These are phyloP conservation scores for Meripilus lineatus DNA, from an alignment of 1,284 basidiomycete species.

Conservation along the genomic window DNA sequence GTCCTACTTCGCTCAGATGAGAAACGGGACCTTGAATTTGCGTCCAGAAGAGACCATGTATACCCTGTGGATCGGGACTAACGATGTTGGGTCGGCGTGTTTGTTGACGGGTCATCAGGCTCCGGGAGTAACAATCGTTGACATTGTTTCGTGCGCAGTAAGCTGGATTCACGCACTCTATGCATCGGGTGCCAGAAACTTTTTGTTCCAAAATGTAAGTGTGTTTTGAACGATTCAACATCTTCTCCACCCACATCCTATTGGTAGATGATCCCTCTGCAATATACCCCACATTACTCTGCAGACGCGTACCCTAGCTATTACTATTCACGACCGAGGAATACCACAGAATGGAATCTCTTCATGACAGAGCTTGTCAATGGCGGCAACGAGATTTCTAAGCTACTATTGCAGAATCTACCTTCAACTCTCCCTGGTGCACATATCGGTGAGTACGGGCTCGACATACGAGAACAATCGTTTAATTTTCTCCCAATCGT, in stretches of 20 bases:
- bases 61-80: conserved; percentile 49
- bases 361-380: conserved; percentile 32
- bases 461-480: neutral
- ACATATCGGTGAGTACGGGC: conserved; percentile 28
- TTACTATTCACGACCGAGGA: conserved; percentile 30
- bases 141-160: conserved; percentile 37
- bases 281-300: conserved; percentile 29
- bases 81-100: conserved; percentile 36
- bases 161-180: conserved; percentile 36
- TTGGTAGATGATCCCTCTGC: conserved; percentile 29
- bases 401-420: conserved; percentile 27
- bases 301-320: conserved; percentile 30
- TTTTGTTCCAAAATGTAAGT: conserved; percentile 44
- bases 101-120: conserved; percentile 34
- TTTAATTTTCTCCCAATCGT: neutral
- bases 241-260: neutral
- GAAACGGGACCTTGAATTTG: conserved; percentile 23
- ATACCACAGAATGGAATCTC: conserved; percentile 36
- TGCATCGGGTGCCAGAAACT: conserved; percentile 39
- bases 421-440: conserved; percentile 30
- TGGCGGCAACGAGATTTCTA: conserved; percentile 30
- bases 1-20: conserved; percentile 27
- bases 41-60: conserved; percentile 36
- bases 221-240: neutral
- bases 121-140: conserved; percentile 36